Conservation (phyloP, 116 monocot genomes). For the Phalaenopsis hybrid region DNA sequence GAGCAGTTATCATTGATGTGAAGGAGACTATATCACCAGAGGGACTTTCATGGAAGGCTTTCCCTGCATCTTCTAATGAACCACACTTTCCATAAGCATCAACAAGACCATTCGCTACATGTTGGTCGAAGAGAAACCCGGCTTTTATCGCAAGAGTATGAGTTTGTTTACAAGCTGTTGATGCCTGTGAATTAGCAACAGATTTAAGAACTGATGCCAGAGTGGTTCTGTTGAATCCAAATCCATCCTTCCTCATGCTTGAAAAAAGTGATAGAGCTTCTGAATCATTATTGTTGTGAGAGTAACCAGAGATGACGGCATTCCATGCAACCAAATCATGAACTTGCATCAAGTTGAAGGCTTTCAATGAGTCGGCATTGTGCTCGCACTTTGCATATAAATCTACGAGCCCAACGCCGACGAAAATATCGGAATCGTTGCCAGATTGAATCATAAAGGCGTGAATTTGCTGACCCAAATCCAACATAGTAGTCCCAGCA, state of each 20-base stretch:
- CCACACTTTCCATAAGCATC: slow-evolving; percentile 72
- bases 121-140: slow-evolving; percentile 42
- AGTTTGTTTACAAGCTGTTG: slow-evolving; percentile 28
- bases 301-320: slow-evolving; percentile 66
- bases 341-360: slow-evolving; percentile 35
- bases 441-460: slow-evolving; percentile 38
- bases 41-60: slow-evolving; percentile 40
- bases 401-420: slow-evolving; percentile 75
- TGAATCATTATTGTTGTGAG: slow-evolving; percentile 39
- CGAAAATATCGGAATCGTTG: slow-evolving; percentile 30
- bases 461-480: slow-evolving; percentile 53
- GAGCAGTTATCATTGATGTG: slow-evolving; percentile 67
- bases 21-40: slow-evolving; percentile 44
- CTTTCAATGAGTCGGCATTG: slow-evolving; percentile 32
- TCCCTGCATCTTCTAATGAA: slow-evolving; percentile 36
- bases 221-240: slow-evolving; percentile 53
- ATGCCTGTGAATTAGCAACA: slow-evolving; percentile 34
- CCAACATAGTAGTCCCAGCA: slow-evolving; percentile 31
- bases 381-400: slow-evolving; percentile 59
- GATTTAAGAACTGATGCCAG: slow-evolving; percentile 64
- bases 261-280: slow-evolving; percentile 39
- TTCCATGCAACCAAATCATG: slow-evolving; percentile 65
- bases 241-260: slow-evolving; percentile 43
- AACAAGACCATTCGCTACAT: slow-evolving; percentile 65
- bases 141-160: slow-evolving; percentile 39